Evolutionary conservation across 1,284 basidiomycete species (phyloP).

Genomic region (Exsudoporus floridanus): DNA sequence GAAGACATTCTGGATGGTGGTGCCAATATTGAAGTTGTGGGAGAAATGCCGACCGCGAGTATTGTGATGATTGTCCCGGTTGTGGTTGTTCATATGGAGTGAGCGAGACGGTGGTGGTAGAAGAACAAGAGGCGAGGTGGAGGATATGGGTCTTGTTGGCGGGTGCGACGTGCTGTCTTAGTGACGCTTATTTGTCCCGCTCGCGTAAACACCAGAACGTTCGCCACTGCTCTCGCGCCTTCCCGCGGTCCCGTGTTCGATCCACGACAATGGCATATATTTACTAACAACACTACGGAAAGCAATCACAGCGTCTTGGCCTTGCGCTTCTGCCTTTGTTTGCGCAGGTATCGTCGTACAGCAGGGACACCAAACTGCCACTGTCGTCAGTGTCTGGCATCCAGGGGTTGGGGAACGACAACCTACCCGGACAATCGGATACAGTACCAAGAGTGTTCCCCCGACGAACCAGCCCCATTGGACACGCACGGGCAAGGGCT

Average conservation of each 20-base stretch:
- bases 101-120: constrained; percentile 20
- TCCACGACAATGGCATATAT: constrained; percentile 3
- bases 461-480: constrained; percentile 66
- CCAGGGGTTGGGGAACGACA: not conserved
- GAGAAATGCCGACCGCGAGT: constrained; percentile 16
- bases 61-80: constrained; percentile 9
- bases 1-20: constrained; percentile 32
- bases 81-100: constrained; percentile 24
- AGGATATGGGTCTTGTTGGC: not conserved
- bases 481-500: constrained; percentile 61
- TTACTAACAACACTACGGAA: not conserved
- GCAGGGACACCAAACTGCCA: constrained; percentile 54
- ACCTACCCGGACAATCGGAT: constrained; percentile 65
- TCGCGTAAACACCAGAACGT: constrained; percentile 35
- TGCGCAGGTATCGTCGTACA: constrained; percentile 47
- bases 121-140: constrained; percentile 5
- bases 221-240: constrained; percentile 8
- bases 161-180: not conserved
- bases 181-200: constrained; percentile 26
- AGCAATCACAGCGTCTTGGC: constrained; percentile 32
- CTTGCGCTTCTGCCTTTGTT: constrained; percentile 38
- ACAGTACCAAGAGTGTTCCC: constrained; percentile 56
- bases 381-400: constrained; percentile 4
- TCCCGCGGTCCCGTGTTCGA: constrained; percentile 12
- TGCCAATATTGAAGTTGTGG: constrained; percentile 27